Percentiles rank a stretch among this genome's conserved stretches.
phyloP scores from a whole-genome alignment of 768 basidiomycete genomes.

The Lentinula raphanica region DNA sequence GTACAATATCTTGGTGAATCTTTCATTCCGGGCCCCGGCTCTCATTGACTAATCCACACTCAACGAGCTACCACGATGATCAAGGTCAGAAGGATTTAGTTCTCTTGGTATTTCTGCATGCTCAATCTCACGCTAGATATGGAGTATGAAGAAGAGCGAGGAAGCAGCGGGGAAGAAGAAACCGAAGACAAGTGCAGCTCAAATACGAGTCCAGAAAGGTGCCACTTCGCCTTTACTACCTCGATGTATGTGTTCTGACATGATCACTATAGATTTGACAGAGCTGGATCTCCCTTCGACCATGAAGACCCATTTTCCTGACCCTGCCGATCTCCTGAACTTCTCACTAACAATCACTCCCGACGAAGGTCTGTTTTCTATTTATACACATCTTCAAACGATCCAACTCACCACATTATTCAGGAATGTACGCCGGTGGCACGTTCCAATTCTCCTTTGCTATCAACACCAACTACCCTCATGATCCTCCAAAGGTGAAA shows the following conservation, averaged over 20 bases:
- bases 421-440: conserved; percentile 98
- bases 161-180: conserved; percentile 96
- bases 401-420: background rate
- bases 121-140: conserved; percentile 60
- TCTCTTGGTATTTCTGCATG: background rate
- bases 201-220: conserved; percentile 99
- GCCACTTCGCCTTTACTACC: conserved; percentile 12
- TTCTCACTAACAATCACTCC: conserved; percentile 93
- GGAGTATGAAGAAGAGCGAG: conserved; percentile 99
- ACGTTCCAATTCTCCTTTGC: conserved; percentile 89
- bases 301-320: conserved; percentile 92
- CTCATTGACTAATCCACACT: conserved; percentile 7
- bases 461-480: conserved; percentile 98
- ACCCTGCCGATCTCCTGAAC: conserved; percentile 92
- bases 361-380: conserved; percentile 70
- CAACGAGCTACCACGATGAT: conserved; percentile 13
- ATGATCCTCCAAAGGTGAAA: conserved; percentile 98
- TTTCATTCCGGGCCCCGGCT: background rate
- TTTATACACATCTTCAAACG: background rate
- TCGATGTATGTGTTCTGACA: background rate
- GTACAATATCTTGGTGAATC: background rate
- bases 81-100: conserved; percentile 14
- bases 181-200: conserved; percentile 97
- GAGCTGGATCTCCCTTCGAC: conserved; percentile 94
- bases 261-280: conserved; percentile 66